Conservation (phyloP, 2,329 filamentous ascomycete species). For the Stemphylium vesicarium region DNA sequence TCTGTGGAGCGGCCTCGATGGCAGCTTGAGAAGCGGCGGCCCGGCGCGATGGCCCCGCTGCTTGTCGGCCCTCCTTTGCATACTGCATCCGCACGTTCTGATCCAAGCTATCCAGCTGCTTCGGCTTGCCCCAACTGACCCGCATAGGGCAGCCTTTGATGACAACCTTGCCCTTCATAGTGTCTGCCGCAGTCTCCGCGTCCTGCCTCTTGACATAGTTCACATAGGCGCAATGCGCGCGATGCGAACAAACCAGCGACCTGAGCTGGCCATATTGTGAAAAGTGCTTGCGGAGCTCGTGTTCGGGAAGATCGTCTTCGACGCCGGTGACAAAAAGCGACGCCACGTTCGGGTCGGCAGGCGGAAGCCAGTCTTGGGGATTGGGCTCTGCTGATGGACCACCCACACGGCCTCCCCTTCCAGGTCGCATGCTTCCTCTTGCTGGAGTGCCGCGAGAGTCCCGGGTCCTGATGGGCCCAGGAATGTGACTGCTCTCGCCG, state of each 20-base stretch:
- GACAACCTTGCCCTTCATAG: constrained; percentile 85
- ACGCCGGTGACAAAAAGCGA: constrained; percentile 94
- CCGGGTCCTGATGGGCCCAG: constrained; percentile 80
- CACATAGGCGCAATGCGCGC: constrained; percentile 95
- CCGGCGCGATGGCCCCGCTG: constrained; percentile 33
- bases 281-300: constrained; percentile 90
- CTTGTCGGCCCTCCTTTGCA: constrained; percentile 73
- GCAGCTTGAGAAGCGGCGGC: constrained; percentile 44
- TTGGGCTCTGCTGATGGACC: constrained; percentile 76
- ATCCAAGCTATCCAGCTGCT: constrained; percentile 89
- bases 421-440: constrained; percentile 49
- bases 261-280: constrained; percentile 86
- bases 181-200: constrained; percentile 83
- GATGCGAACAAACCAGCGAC: constrained; percentile 93
- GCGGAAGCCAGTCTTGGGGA: constrained; percentile 84
- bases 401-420: constrained; percentile 56
- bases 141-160: constrained; percentile 90
- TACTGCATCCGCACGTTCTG: constrained; percentile 82
- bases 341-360: constrained; percentile 82
- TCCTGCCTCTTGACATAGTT: constrained; percentile 87
- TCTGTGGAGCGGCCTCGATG: constrained; percentile 51
- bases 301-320: constrained; percentile 93
- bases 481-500: constrained; percentile 49
- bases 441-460: constrained; percentile 54
- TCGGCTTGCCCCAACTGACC: constrained; percentile 91